These are phyloP conservation scores for Colletotrichum euphorbiae DNA, from an alignment of 2,329 filamentous ascomycete species.

Conservation along the genomic window DNA sequence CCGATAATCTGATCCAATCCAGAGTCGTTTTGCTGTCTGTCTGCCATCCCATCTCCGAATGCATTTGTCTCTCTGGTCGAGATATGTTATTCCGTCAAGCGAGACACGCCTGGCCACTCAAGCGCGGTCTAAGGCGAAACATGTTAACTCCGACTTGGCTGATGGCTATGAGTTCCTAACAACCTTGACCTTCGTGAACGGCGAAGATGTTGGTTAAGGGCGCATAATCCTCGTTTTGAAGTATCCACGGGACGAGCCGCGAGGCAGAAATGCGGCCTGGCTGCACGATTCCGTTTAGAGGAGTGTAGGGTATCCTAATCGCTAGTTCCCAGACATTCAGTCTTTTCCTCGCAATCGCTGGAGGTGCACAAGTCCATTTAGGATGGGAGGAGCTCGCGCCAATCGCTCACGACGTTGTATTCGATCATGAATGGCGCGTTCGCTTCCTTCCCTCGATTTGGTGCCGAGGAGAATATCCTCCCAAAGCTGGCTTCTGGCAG, in stretches of 20 bases:
- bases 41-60: constrained; percentile 27
- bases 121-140: constrained; percentile 7
- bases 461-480: constrained; percentile 41
- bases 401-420: neutral
- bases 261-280: no score
- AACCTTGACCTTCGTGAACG: neutral
- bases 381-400: constrained; percentile 25
- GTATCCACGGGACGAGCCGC: neutral
- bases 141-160: neutral
- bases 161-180: neutral
- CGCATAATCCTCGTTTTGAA: neutral
- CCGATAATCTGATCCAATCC: constrained; percentile 24
- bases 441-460: constrained; percentile 31
- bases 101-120: neutral
- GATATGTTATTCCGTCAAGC: constrained; percentile 18
- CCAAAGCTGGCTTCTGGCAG: constrained; percentile 41
- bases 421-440: constrained; percentile 31
- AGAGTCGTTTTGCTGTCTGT: neutral
- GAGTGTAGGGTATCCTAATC: no score
- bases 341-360: neutral
- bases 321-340: neutral
- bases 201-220: neutral
- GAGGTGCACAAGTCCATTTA: constrained; percentile 37
- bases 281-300: no score
- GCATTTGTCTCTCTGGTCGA: constrained; percentile 2